Conservation (phyloP, 371 early-diverging fungal species). For the Saksenaea vasiformis region DNA sequence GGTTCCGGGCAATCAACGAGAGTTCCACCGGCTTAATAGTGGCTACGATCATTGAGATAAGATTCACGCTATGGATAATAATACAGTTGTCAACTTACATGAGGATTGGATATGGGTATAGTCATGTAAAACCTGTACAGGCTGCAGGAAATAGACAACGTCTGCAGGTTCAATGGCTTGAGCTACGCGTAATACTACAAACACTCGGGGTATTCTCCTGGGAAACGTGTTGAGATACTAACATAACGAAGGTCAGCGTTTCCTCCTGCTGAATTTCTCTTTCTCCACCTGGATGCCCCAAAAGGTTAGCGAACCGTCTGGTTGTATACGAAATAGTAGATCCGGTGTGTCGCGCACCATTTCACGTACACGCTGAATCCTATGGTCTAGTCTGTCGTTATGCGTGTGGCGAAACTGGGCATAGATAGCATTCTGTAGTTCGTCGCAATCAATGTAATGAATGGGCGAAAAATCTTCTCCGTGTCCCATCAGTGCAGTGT, state of each 20-base stretch:
- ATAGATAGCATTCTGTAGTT: conserved; percentile 51
- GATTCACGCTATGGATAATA: background rate
- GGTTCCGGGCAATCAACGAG: conserved; percentile 58
- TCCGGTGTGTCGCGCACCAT: conserved; percentile 77
- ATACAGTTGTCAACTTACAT: conserved; percentile 24
- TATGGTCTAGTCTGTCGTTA: conserved; percentile 33
- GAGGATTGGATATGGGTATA: conserved; percentile 46
- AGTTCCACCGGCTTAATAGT: conserved; percentile 73
- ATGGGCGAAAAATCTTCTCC: conserved; percentile 47
- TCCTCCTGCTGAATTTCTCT: background rate
- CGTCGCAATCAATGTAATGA: conserved; percentile 69
- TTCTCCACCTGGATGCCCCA: conserved; percentile 82
- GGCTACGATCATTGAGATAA: conserved; percentile 31
- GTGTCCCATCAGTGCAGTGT: background rate
- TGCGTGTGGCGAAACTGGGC: conserved; percentile 34
- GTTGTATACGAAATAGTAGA: conserved; percentile 69
- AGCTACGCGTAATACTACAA: conserved; percentile 68
- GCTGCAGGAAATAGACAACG: conserved; percentile 59
- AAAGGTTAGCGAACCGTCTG: conserved; percentile 72
- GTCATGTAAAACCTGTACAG: conserved; percentile 61
- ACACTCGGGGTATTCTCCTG: conserved; percentile 65
- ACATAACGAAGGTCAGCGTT: background rate
- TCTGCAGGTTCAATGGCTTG: conserved; percentile 59
- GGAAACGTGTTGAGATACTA: conserved; percentile 67
- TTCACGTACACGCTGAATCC: conserved; percentile 55